Evolutionary conservation across 2,329 filamentous ascomycete genomes (phyloP).

Genomic region (Grosmannia penicillata): DNA sequence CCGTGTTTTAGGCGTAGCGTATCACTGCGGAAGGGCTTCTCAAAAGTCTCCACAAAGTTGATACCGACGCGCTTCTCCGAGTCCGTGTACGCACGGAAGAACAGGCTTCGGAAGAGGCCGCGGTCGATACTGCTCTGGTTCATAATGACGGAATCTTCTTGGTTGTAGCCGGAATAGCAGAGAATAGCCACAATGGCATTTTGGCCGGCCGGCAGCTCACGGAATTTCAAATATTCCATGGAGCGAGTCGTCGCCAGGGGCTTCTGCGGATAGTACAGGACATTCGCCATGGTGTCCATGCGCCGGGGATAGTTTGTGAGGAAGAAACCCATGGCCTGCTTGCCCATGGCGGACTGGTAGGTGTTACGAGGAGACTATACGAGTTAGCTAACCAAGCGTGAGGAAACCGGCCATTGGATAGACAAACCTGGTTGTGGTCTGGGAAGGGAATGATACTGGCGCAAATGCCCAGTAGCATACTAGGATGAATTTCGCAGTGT

Average conservation of each 20-base stretch:
- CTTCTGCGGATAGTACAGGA: slow-evolving; percentile 97
- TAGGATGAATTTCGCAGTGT: slow-evolving; percentile 97
- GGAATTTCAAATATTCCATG: slow-evolving; percentile 98
- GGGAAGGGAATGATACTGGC: slow-evolving; percentile 99
- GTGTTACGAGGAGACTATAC: slow-evolving; percentile 86
- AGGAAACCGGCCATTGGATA: background rate
- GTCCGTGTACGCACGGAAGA: slow-evolving; percentile 95
- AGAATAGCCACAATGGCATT: slow-evolving; percentile 97
- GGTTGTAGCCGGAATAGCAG: slow-evolving; percentile 97
- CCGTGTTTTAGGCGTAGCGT: slow-evolving; percentile 88
- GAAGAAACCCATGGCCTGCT: slow-evolving; percentile 99
- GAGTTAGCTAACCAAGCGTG: slow-evolving; percentile 10
- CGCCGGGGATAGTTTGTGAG: slow-evolving; percentile 91
- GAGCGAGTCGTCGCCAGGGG: slow-evolving; percentile 89
- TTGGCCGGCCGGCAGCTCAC: slow-evolving; percentile 89
- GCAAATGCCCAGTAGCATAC: slow-evolving; percentile 97
- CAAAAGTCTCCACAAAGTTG: slow-evolving; percentile 83
- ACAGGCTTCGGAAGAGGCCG: slow-evolving; percentile 90
- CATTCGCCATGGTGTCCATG: slow-evolving; percentile 99
- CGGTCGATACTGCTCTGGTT: slow-evolving; percentile 98
- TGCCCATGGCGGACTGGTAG: slow-evolving; percentile 98
- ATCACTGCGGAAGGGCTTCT: slow-evolving; percentile 80
- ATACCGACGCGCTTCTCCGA: slow-evolving; percentile 93
- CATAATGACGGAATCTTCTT: slow-evolving; percentile 99
- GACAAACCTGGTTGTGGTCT: slow-evolving; percentile 76